Evolutionary conservation across 768 basidiomycete genomes (phyloP), one percentile per base, ranked within the genome.

Genomic region (Neoboletus magnificus): DNA sequence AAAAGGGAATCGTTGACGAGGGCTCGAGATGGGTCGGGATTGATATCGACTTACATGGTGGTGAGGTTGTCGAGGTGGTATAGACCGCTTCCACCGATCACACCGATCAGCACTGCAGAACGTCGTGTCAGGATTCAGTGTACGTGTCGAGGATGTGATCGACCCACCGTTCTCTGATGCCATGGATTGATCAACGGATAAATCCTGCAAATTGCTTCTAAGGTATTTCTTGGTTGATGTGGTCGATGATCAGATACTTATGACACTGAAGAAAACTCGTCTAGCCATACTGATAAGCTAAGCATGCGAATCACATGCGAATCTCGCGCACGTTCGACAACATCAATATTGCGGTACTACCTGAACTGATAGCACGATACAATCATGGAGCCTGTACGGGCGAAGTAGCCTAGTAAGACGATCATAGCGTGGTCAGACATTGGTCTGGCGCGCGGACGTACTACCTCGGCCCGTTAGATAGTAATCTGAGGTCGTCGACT

Each of bases 11-110:
- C 23, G 5, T 40, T 20, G 7, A 40, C 8, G 11, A 5, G 32
- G 32, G 48, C 43, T 13, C 15, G 23, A 35, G 10, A 30, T 15
- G 15, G 7, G 5, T 39, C 15, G 23, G 12, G 8, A 18, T 15
- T 45, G 9, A 50, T n/a, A 18, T 39, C 4, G 10, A 78, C 91
- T 74, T 68, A 93, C 93, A 95, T 78, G 59, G 89, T 80, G 13
- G 87, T 91, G 54, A 98, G 76, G 71, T 96, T 94, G 71, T 95
- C 90, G 37, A 98, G 80, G 69, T 95, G 86, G 76, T 98, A 98
- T 27, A 98, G 73, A 6, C 95, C 95, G 61, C 88, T 92, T 29
- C 93, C 93, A 20, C 93, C 93, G 56, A 96, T 95, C 48, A 95
- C 87, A 36, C 93, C 93, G 46, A 95, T 81, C 44, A 93, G 76